Evolutionary conservation across 129 eudicot genomes (phyloP), one percentile per base, ranked within the genome.

Genomic region (Heracleum sosnowskyi): DNA sequence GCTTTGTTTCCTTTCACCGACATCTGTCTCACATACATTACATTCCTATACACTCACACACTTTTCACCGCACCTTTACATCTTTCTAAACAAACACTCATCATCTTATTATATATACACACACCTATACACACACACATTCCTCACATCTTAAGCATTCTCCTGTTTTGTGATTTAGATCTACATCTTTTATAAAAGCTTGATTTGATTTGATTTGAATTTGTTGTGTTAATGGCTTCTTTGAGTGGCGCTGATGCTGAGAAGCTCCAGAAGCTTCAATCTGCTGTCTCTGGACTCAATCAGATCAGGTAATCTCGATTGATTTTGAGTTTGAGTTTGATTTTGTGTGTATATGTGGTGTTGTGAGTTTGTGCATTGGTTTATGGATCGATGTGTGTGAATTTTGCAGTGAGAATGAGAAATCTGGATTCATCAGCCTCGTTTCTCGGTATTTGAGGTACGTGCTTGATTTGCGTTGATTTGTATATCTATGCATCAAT

Each of bases 391-490:
- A 0, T 33, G 29, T 77, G 47, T 85, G 64, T 82, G 74, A 55
- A 69, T 76, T 69, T 81, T 83, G 84, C 86, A 96, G 99, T 85
- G 97, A 96, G 18, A 92, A 89, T 79, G 99, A 96, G 96, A 96
- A 96, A 87, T 86, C 97, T 83, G 99, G 99, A 86, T 96, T 96
- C 60, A 87, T 96, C 90, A 90, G 82, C 92, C 97, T 96, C 63
- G 99, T 96, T 26, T 42, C 92, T 69, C 99, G 99, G 77, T 92
- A 89, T 81, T 91, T 92, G 70, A 96, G 99, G 99, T 92, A 87
- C 42, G 37, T 33, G 26, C 5, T 12, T n/a, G 20, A 37, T 6
- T 77, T n/a, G 47, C 64, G 73, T 81, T 41, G 20, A 24, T n/a
- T 24, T 41, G 17, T 41, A 8, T 17, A 7, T 34, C 2, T 69